A percentile compares a stretch with the other conserved stretches of the same genome.
These are phyloP conservation scores for Flueggea neowawraea DNA, from an alignment of 441 rosid genomes.

Conservation along the genomic window DNA sequence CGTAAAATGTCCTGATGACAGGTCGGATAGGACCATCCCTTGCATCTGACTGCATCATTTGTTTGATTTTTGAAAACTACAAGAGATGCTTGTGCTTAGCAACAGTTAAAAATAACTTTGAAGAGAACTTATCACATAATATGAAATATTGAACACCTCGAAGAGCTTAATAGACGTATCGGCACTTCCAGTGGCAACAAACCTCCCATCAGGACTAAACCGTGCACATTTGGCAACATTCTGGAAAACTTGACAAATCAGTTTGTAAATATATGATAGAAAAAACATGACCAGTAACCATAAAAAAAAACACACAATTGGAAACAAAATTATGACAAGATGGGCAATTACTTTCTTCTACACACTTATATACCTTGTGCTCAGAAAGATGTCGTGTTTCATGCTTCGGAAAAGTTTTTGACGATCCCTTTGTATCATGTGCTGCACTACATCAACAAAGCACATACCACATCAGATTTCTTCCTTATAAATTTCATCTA, in stretches of 20 bases:
- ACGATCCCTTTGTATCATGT: constrained; percentile 44
- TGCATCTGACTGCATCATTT: constrained; percentile 66
- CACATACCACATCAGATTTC: constrained; percentile 10
- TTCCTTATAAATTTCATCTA: neutral
- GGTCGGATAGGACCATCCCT: constrained; percentile 69
- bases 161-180: constrained; percentile 88
- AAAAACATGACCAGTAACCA: neutral
- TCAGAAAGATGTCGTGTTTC: constrained; percentile 67
- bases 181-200: constrained; percentile 88
- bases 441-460: constrained; percentile 35
- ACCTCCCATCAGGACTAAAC: constrained; percentile 84
- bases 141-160: constrained; percentile 38
- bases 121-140: constrained; percentile 3
- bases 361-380: constrained; percentile 54
- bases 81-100: constrained; percentile 14
- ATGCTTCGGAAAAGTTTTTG: constrained; percentile 55
- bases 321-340: neutral
- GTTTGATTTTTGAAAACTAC: constrained; percentile 77
- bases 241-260: constrained; percentile 41
- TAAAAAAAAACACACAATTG: too few relatives aligned
- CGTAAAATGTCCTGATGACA: constrained; percentile 75
- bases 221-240: constrained; percentile 86
- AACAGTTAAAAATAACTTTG: neutral
- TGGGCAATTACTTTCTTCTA: neutral
- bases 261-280: constrained; percentile 10